phyloP scores from a whole-genome alignment of 805 yeast genomes.

The Vanderwaltozyma polyspora region DNA sequence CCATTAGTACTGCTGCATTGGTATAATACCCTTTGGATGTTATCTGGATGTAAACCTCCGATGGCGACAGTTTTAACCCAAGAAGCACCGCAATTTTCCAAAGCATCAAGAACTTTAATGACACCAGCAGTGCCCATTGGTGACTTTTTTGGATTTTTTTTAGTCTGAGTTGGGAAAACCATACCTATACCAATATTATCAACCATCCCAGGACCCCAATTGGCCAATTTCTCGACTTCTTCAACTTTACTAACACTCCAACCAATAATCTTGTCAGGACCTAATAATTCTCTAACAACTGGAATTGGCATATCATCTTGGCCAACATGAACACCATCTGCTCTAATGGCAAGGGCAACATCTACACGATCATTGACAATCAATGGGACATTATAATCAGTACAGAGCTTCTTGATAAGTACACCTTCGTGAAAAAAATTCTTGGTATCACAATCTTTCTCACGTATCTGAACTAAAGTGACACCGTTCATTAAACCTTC shows the following conservation, averaged over 20 bases:
- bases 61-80: conserved; percentile 58
- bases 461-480: conserved; percentile 75
- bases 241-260: conserved; percentile 53
- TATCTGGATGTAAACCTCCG: conserved; percentile 63
- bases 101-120: conserved; percentile 38
- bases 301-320: conserved; percentile 67
- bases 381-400: conserved; percentile 52
- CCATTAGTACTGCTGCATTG: conserved; percentile 36
- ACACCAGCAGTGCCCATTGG: conserved; percentile 68
- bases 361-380: conserved; percentile 81
- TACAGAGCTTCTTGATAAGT: conserved; percentile 51
- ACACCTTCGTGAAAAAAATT: conserved; percentile 55
- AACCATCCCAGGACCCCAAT: conserved; percentile 30
- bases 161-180: conserved; percentile 63
- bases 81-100: conserved; percentile 28
- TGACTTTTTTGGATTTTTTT: conserved; percentile 38
- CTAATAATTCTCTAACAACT: conserved; percentile 51
- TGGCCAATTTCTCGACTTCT: conserved; percentile 33
- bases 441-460: conserved; percentile 58
- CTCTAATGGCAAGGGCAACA: conserved; percentile 79
- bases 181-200: conserved; percentile 86
- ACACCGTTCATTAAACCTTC: conserved; percentile 60
- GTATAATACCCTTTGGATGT: conserved; percentile 46
- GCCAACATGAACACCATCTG: conserved; percentile 89
- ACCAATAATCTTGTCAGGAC: conserved; percentile 68